Percentiles rank a stretch among this genome's conserved stretches.
Evolutionary conservation across 2,329 filamentous ascomycete species (phyloP).

Genomic region (Knoxdaviesia capensis): DNA sequence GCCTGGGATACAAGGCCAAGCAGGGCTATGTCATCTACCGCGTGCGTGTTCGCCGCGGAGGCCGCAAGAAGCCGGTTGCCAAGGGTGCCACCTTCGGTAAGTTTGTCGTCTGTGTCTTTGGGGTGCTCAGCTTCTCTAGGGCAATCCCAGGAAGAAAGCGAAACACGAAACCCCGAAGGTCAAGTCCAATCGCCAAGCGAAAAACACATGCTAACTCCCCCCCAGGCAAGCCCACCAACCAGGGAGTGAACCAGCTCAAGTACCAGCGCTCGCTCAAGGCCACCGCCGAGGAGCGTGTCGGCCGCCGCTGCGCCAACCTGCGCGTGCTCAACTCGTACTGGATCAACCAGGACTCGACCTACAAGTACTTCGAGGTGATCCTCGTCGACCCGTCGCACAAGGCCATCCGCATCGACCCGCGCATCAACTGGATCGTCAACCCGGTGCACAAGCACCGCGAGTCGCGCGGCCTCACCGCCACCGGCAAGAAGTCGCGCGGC

Average conservation of each 20-base stretch:
- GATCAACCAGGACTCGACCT: slow-evolving; percentile 99
- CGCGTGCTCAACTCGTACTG: slow-evolving; percentile 99
- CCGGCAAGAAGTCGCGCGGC: slow-evolving; percentile 98
- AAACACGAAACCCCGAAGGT: neutral
- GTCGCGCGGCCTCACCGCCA: slow-evolving; percentile 87
- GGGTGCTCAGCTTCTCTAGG: neutral
- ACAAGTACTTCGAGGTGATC: slow-evolving; percentile 99
- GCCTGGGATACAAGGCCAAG: slow-evolving; percentile 99
- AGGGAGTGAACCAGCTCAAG: slow-evolving; percentile 99
- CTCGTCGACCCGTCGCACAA: slow-evolving; percentile 99
- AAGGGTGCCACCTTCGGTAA: slow-evolving; percentile 99
- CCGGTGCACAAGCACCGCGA: slow-evolving; percentile 99
- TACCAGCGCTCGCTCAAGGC: slow-evolving; percentile 98
- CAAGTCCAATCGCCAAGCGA: neutral
- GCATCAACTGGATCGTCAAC: slow-evolving; percentile 99
- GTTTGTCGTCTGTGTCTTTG: slow-evolving; percentile 11
- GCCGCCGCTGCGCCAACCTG: slow-evolving; percentile 95
- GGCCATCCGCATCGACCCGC: slow-evolving; percentile 95
- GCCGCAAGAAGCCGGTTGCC: slow-evolving; percentile 86
- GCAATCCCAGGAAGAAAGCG: neutral
- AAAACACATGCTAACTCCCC: slow-evolving; percentile 7
- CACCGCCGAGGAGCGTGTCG: slow-evolving; percentile 99
- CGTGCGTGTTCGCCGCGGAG: slow-evolving; percentile 92
- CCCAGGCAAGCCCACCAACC: slow-evolving; percentile 98
- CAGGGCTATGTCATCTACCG: slow-evolving; percentile 99